Conservation (phyloP, 1,284 basidiomycete genomes). For the Pascua sp. region DNA sequence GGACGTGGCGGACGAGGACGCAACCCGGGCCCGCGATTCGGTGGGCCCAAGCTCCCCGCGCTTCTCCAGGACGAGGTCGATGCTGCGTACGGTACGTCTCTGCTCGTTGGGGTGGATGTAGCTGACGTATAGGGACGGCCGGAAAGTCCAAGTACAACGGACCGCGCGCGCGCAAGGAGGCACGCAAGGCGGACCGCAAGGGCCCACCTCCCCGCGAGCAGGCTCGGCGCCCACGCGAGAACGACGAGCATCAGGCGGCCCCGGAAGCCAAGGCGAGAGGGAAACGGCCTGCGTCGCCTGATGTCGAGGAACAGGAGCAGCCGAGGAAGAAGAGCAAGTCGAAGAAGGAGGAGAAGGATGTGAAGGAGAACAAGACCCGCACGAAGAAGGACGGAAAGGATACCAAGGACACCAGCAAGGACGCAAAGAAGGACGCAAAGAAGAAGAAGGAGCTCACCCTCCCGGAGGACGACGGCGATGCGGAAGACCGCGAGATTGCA, state of each 20-base stretch:
- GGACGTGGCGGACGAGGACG: conserved; percentile 7
- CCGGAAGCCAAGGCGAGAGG: conserved; percentile 7
- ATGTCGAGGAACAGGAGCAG: conserved; percentile 39
- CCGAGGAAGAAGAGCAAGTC: not conserved
- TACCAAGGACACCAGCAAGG: conserved; percentile 18
- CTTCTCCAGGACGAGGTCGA: conserved; percentile 37
- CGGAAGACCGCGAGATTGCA: conserved; percentile 72
- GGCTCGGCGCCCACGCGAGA: not conserved
- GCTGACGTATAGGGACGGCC: conserved; percentile 5
- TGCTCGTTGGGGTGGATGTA: not conserved
- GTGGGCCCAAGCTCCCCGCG: conserved; percentile 38
- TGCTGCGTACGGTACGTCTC: conserved; percentile 25
- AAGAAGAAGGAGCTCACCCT: conserved; percentile 40
- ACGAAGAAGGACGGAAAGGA: not conserved
- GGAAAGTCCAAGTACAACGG: not conserved
- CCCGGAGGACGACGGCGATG: conserved; percentile 36
- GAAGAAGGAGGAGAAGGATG: conserved; percentile 15
- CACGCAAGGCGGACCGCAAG: conserved; percentile 19
- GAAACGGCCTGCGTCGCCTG: conserved; percentile 8
- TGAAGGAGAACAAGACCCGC: conserved; percentile 8
- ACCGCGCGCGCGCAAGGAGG: conserved; percentile 11
- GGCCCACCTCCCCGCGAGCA: conserved; percentile 17
- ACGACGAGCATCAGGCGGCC: not conserved
- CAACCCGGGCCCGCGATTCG: not conserved
- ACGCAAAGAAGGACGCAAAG: conserved; percentile 21